Evolutionary conservation across 108 stramenopile genomes (phyloP), one percentile per base, ranked within the genome.

Genomic region (Cyclostephanos tholiformis): DNA sequence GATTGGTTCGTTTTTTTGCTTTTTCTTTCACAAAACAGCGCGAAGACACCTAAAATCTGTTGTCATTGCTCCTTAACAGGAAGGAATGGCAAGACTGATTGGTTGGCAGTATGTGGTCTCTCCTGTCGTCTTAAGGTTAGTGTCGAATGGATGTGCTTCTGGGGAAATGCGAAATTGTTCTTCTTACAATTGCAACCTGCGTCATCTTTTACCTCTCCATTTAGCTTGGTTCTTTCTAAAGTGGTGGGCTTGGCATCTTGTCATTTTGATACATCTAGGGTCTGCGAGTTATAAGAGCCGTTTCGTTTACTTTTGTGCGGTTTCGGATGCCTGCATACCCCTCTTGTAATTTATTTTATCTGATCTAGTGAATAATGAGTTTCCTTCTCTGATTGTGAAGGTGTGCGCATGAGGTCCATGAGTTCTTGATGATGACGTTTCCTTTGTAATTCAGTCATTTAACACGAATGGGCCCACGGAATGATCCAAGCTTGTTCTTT

Each of bases 81-180:
- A 91, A 71, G 90, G 85, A 22, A 91, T 95, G 78, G 93, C 93
- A 14, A 50, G 78, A 36, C 63, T 88, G 13, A 95, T 95, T 79
- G 89, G 88, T 30, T 89, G 87, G 76, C 89, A 92, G 64, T 95
- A 91, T 67, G 78, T 85, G 14, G 74, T 82, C 6, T 88, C 93
- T 26, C 93, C 93, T 9, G 55, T 95, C 11, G 52, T 95, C 49
- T 63, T 95, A 48, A 91, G 88, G 69, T 71, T 32, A 66, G 61
- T 57, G 67, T 52, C 32, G 32, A 6, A 41, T 38, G 4, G 26
- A 14, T 11, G 55, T 64, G 27, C 12, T 30, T 62, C 51, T 52
- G 4, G 9, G 49, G 32, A 6, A 29, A 20, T 60, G 12, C 48
- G 7, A n/a, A 32, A 8, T 61, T 16, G 49, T 19, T 25, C 7